Base-by-base conservation (phyloP, 1,284 basidiomycete genomes). In the Leucoagaricus sp. region DNA sequence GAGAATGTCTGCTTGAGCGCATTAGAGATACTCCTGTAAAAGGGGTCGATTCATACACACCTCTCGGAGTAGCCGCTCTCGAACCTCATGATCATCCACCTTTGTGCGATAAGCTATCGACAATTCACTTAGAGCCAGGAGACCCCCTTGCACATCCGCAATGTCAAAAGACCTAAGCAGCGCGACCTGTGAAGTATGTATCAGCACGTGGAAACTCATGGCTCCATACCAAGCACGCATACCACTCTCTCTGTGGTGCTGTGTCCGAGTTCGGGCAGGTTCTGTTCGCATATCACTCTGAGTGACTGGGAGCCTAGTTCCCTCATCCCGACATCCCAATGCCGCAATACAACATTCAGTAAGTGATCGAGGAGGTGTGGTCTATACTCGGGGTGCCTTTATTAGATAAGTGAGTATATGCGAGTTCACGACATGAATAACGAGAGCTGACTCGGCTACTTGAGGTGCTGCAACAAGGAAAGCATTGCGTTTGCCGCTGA, bases 281-380 rank as follows among this genome's bases (percentile, higher is more conserved):
- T 85, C 25, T 84, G 69, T 55, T 82, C 73, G 58, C 89, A 90
- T 49, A 97, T 82, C 15, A 75, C 74, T 42, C 84, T 79, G 36
- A 97, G 73, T 2, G 94, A 89, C 61, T 87, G 79, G 1, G 95
- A 87, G n/a, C 88, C 94, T 5, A 94, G 75, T 48, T 82, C 77
- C 55, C 96, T 83, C 83, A 99, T 91, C 5, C 82, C 72, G 1
- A 79, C 70, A 69, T 98, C 96, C 96, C 96, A 98, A 71, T 99
- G 96, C 38, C 89, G 79, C 47, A 97, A 67, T 0, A 90, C 90
- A 38, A 89, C 85, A 58, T 83, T 74, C 38, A 94, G 70, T 33
- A 98, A 69, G 67, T 97, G 93, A 52, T 89, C 77, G 45, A 96
- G 72, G 57, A 98, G 76, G 53, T 77, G 80, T 0, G 72, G 62